Evolutionary conservation across 257 asterid species (phyloP).

Genomic region (Nicotiana benthamiana): DNA sequence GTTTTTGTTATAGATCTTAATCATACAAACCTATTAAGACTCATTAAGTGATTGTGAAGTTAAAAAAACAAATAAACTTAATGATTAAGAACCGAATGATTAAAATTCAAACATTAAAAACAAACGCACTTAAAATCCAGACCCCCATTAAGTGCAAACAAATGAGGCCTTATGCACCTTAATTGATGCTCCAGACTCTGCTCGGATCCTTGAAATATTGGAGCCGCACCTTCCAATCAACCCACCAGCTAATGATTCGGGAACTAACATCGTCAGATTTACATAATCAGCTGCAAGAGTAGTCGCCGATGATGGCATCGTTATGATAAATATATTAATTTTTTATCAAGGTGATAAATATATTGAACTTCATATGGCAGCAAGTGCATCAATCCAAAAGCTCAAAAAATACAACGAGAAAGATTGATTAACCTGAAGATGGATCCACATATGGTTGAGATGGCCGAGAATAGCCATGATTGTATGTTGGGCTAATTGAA

Average conservation of each 20-base stretch:
- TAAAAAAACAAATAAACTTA: no score
- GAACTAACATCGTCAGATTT: slow-evolving; percentile 70
- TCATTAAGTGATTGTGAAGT: no score
- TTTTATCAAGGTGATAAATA: no score
- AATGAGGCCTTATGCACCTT: slow-evolving; percentile 67
- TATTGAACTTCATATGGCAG: slow-evolving; percentile 18
- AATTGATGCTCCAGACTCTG: slow-evolving; percentile 85
- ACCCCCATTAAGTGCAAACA: no score
- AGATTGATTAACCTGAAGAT: slow-evolving; percentile 50
- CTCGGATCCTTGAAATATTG: slow-evolving; percentile 89
- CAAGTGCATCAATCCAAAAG: slow-evolving; percentile 24
- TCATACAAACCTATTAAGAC: no score
- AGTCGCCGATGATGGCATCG: slow-evolving; percentile 36
- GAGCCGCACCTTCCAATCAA: slow-evolving; percentile 96
- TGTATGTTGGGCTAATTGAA: slow-evolving; percentile 59
- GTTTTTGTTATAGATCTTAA: no score
- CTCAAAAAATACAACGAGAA: slow-evolving; percentile 3
- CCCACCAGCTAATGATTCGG: slow-evolving; percentile 92
- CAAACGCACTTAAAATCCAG: no score
- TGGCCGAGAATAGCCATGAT: slow-evolving; percentile 41
- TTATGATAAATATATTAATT: slow-evolving; percentile 23
- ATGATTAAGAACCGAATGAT: no score
- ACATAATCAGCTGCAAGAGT: slow-evolving; percentile 75
- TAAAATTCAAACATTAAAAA: no score
- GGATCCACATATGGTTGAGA: slow-evolving; percentile 63